These are phyloP conservation scores for Candida tammaniensis DNA, from an alignment of 805 yeast genomes.

Conservation along the genomic window DNA sequence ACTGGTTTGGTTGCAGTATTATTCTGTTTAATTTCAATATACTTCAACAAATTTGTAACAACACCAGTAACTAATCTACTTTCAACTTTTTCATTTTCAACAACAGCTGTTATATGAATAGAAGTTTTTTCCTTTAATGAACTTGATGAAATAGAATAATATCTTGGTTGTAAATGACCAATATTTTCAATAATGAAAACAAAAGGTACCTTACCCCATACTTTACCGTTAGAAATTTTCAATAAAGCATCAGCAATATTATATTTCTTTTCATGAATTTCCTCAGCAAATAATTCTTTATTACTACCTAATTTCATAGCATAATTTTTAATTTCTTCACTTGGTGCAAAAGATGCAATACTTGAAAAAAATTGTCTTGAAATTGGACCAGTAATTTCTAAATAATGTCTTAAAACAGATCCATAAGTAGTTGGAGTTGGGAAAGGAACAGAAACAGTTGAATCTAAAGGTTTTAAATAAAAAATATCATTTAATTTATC, in stretches of 20 bases:
- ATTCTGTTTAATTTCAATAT: slow-evolving; percentile 62
- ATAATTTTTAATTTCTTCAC: slow-evolving; percentile 48
- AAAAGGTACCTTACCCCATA: slow-evolving; percentile 83
- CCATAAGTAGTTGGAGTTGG: slow-evolving; percentile 87
- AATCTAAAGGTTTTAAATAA: slow-evolving; percentile 65
- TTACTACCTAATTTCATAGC: slow-evolving; percentile 59
- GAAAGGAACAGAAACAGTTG: slow-evolving; percentile 61
- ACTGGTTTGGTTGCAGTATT: slow-evolving; percentile 41
- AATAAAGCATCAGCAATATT: slow-evolving; percentile 77
- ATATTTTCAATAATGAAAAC: slow-evolving; percentile 78
- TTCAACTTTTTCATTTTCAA: slow-evolving; percentile 55
- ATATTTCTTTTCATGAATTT: slow-evolving; percentile 57
- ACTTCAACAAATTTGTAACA: slow-evolving; percentile 80
- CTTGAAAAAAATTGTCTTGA: slow-evolving; percentile 82
- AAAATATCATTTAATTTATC: slow-evolving; percentile 55
- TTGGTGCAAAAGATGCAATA: slow-evolving; percentile 81
- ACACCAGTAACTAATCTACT: slow-evolving; percentile 67
- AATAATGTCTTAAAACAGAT: slow-evolving; percentile 77
- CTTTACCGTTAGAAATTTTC: slow-evolving; percentile 54
- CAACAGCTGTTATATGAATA: slow-evolving; percentile 87
- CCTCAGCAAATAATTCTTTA: slow-evolving; percentile 63
- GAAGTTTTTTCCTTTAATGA: slow-evolving; percentile 70
- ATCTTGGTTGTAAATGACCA: slow-evolving; percentile 86
- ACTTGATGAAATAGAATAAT: slow-evolving; percentile 93
- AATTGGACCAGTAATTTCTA: slow-evolving; percentile 90